Base-by-base conservation (phyloP, 1,284 basidiomycete genomes). In the Gymnopus androsaceus region DNA sequence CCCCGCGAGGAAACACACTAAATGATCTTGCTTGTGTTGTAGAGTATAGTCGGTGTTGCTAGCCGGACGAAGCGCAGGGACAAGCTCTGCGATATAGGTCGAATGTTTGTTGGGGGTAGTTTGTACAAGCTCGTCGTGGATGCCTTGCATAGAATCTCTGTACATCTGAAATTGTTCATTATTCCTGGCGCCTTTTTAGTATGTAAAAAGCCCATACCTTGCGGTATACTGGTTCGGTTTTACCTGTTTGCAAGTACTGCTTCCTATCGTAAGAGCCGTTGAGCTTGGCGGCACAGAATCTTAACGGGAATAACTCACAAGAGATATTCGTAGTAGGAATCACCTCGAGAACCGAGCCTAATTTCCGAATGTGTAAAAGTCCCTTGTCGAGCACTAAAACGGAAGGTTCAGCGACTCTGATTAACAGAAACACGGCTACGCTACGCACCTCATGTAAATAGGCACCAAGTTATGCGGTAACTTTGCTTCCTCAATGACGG, bases 321-420 rank as follows among this genome's bases (percentile, higher is more conserved):
- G 17, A 95, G 76, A 68, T 94, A 94, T 70, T 95, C 93, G 68
- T 95, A 96, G 73, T 89, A 96, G 3, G 90, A 93, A 71, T 96
- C 93, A 12, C 89, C 92, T 17, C 93, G 79, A 2, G 90, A 94
- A 0, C 94, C 94, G 2, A 96, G 77, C 0, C 93, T 84, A 60
- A 96, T 90, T 45, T 91, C 87, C 7, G 87, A 88, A 4, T 83
- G 71, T 53, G 84, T 78, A 64, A 93, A 94, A 42, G 79, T 75
- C 0, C 92, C 92, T 28, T 77, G 83, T 23, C 82, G 67, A 0
- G 84, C 77, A 37, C 88, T 58, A 34, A 1, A 25, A 12, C 3
- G 15, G 27, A 14, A 31, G 12, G 90, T 33, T 15, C 37, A 41
- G 23, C 53, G 55, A 28, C 46, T 56, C 30, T 23, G 11, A 2